These are phyloP conservation scores for Conticribra guillardii DNA, from an alignment of 108 stramenopile species.

Conservation along the genomic window DNA sequence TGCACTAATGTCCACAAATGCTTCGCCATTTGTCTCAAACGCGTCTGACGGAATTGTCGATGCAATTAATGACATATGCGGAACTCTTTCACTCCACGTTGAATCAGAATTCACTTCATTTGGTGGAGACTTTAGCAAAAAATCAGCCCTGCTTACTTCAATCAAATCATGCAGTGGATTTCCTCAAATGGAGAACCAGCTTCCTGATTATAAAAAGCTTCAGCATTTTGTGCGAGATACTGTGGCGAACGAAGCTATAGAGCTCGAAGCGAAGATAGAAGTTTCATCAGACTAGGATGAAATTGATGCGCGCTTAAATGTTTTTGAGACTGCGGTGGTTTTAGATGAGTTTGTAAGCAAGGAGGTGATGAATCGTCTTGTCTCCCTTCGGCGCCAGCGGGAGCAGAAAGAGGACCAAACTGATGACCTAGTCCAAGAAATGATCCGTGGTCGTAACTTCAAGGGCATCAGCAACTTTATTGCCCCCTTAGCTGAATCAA, in stretches of 20 bases:
- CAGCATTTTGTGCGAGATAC: slow-evolving; percentile 26
- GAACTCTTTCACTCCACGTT: slow-evolving; percentile 1
- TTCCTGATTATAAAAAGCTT: slow-evolving; percentile 21
- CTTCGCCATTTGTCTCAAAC: slow-evolving; percentile 11
- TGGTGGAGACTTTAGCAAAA: slow-evolving; percentile 17
- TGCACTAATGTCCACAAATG: slow-evolving; percentile 23
- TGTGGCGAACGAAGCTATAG: slow-evolving; percentile 35
- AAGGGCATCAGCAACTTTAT: slow-evolving; percentile 50
- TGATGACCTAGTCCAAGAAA: slow-evolving; percentile 34
- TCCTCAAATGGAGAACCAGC: slow-evolving; percentile 9
- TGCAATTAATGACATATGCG: not conserved
- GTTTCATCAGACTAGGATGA: slow-evolving; percentile 53
- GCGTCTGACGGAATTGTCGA: too few species aligned
- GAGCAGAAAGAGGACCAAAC: slow-evolving; percentile 54
- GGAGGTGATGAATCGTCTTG: slow-evolving; percentile 38
- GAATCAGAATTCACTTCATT: slow-evolving; percentile 23
- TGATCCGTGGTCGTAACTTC: slow-evolving; percentile 53
- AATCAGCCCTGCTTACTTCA: not conserved
- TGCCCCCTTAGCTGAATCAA: slow-evolving; percentile 43
- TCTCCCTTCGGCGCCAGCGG: slow-evolving; percentile 40
- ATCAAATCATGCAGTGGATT: slow-evolving; percentile 2
- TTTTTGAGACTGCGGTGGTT: slow-evolving; percentile 34
- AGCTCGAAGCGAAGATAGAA: slow-evolving; percentile 42
- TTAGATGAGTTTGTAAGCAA: slow-evolving; percentile 44
- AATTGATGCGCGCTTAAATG: slow-evolving; percentile 38